These are phyloP conservation scores for Cytospora leucostoma DNA, from an alignment of 2,329 filamentous ascomycete species.

Conservation along the genomic window DNA sequence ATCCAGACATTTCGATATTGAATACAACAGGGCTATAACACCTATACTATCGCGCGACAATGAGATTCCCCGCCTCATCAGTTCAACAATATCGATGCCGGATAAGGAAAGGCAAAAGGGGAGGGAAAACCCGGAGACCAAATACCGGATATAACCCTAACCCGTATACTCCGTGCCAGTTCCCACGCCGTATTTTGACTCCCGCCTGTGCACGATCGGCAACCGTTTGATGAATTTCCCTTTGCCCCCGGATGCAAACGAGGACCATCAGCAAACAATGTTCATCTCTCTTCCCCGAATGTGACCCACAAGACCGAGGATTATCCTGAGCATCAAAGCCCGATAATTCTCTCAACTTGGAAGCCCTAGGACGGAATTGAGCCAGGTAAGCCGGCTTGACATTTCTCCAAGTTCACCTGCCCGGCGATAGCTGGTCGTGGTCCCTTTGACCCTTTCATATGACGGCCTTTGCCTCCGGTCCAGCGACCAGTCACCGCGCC, in stretches of 20 bases:
- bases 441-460: neutral
- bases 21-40: neutral
- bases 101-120: neutral
- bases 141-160: slow-evolving; percentile 6
- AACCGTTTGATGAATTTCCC: slow-evolving; percentile 1
- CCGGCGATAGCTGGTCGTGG: too few relatives aligned
- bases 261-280: neutral
- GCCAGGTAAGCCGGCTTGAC: slow-evolving; percentile 2
- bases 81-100: neutral
- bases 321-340: neutral
- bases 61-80: neutral
- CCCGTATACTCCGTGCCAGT: slow-evolving; percentile 16
- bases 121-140: neutral
- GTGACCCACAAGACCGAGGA: slow-evolving; percentile 2
- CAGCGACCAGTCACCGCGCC: slow-evolving; percentile 20
- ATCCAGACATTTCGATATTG: neutral
- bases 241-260: slow-evolving; percentile 12
- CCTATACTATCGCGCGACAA: neutral
- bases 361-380: neutral
- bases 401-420: neutral
- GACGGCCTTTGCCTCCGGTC: slow-evolving; percentile 19
- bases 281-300: neutral
- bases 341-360: neutral
- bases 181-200: slow-evolving; percentile 27
- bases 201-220: slow-evolving; percentile 26